A percentile compares a stretch with the other conserved stretches of the same genome.
phyloP scores from a whole-genome alignment of 2,329 filamentous ascomycete species.

The Chaetomiaceae sp. region DNA sequence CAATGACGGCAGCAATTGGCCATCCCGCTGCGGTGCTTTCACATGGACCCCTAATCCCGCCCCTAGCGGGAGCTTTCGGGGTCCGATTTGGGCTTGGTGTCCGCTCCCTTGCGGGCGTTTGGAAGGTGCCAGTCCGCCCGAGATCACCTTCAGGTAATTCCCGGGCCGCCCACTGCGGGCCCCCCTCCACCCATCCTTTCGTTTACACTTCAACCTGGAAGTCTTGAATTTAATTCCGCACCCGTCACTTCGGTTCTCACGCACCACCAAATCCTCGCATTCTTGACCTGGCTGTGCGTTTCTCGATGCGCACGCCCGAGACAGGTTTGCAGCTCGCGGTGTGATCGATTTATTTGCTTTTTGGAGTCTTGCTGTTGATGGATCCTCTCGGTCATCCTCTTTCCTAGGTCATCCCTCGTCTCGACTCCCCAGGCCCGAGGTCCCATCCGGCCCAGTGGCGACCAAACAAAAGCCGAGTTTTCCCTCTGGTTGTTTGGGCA shows the following conservation, averaged over 20 bases:
- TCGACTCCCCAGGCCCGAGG: background rate
- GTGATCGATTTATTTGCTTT: no score
- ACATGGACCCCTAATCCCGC: no score
- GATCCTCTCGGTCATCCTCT: background rate
- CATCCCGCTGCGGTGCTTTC: background rate
- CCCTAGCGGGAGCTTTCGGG: constrained; percentile 14
- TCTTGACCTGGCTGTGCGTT: background rate
- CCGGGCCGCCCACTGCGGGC: no score
- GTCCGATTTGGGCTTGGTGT: constrained; percentile 3
- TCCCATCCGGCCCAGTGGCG: constrained; percentile 1
- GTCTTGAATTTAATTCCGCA: no score
- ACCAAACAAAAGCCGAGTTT: background rate
- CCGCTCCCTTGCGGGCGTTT: background rate
- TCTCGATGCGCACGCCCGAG: background rate
- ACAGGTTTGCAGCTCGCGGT: background rate
- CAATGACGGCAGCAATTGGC: constrained; percentile 15
- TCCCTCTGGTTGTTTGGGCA: background rate
- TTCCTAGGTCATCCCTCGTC: background rate
- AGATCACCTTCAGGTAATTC: no score
- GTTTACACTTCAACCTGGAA: no score
- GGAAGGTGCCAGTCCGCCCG: background rate
- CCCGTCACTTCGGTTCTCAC: no score
- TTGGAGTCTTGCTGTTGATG: background rate
- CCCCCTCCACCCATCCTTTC: no score
- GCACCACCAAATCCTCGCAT: background rate